Conservation (phyloP, 805 yeast genomes). For the Suhomyces pyralidae region DNA sequence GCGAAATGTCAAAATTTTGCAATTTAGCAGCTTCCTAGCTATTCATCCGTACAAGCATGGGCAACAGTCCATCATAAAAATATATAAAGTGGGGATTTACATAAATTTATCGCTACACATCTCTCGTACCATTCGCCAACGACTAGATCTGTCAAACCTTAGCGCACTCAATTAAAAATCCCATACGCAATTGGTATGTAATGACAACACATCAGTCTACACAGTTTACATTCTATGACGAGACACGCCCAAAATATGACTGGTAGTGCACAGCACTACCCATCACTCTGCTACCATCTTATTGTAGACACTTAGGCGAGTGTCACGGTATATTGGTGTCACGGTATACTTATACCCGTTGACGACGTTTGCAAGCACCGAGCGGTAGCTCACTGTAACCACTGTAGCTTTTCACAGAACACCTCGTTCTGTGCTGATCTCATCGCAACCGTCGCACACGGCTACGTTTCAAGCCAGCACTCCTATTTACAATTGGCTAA, state of each 20-base stretch:
- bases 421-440: neutral
- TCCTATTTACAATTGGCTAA: constrained; percentile 1
- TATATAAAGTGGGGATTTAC: neutral
- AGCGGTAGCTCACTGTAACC: neutral
- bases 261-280: neutral
- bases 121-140: neutral
- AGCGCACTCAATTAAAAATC: neutral
- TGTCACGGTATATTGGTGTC: too few species aligned
- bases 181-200: neutral
- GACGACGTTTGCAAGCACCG: neutral
- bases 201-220: neutral
- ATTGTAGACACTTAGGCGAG: neutral
- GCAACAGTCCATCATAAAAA: neutral
- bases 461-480: constrained; percentile 1
- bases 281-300: neutral
- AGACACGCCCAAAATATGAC: neutral
- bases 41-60: neutral
- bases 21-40: neutral
- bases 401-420: neutral
- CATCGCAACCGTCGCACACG: neutral
- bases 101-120: neutral
- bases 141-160: neutral
- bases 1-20: neutral
- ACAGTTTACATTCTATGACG: neutral
- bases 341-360: neutral